Conservation (phyloP, 1,139 yeast genomes). For the Nadsonia starkeyi-henricii region DNA sequence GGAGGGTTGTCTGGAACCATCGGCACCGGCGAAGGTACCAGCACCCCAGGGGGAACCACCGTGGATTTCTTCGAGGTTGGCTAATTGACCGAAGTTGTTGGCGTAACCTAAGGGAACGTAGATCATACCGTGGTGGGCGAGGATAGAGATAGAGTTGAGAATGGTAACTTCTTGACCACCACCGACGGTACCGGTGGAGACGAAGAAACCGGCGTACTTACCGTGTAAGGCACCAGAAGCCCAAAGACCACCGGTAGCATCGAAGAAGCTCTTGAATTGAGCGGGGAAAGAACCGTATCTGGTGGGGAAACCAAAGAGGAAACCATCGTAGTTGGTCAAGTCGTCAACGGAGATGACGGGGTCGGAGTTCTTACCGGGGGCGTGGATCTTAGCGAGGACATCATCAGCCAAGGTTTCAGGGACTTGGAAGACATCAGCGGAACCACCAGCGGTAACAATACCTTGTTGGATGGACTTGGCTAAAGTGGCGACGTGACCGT, state of each 20-base stretch:
- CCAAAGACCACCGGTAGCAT: constrained; percentile 74
- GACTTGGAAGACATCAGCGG: constrained; percentile 53
- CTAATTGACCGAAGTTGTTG: constrained; percentile 40
- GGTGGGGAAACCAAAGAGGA: constrained; percentile 72
- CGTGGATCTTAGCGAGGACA: constrained; percentile 45
- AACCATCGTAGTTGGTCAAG: constrained; percentile 52
- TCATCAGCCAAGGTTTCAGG: constrained; percentile 64
- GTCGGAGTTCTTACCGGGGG: constrained; percentile 53
- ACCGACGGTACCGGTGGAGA: constrained; percentile 70
- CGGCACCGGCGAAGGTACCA: constrained; percentile 64
- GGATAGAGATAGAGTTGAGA: constrained; percentile 48
- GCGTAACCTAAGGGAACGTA: constrained; percentile 73
- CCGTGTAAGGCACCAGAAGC: constrained; percentile 61
- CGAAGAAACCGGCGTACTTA: constrained; percentile 64
- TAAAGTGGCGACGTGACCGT: constrained; percentile 59
- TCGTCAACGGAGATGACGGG: constrained; percentile 47
- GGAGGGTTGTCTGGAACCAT: constrained; percentile 64
- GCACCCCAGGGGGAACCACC: constrained; percentile 90
- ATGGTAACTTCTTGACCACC: constrained; percentile 74
- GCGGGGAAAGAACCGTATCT: constrained; percentile 75
- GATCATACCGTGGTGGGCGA: constrained; percentile 69
- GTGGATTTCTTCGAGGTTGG: constrained; percentile 54
- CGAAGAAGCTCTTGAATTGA: constrained; percentile 74
- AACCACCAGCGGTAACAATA: constrained; percentile 55
- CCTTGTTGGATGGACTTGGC: constrained; percentile 64